A percentile compares a stretch with the other conserved stretches of the same genome.
These are phyloP conservation scores for Homolaphlyctis polyrhiza DNA, from an alignment of 371 early-diverging fungal genomes.

Conservation along the genomic window DNA sequence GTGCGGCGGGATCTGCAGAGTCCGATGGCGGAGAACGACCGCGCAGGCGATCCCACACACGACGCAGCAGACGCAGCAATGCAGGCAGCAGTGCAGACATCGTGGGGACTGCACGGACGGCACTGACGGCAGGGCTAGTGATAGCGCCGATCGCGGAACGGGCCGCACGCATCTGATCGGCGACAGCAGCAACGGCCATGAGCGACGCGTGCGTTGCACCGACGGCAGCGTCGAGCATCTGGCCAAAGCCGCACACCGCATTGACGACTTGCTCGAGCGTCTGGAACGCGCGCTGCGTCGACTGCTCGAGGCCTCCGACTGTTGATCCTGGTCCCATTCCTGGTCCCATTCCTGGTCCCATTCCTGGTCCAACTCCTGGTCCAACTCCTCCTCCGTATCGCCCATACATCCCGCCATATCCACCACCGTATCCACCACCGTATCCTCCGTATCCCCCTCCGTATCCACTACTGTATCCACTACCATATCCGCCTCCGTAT, in stretches of 20 bases:
- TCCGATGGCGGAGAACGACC: slow-evolving; percentile 36
- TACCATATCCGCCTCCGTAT: slow-evolving; percentile 26
- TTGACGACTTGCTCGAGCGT: slow-evolving; percentile 85
- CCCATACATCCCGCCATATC: slow-evolving; percentile 8
- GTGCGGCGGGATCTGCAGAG: slow-evolving; percentile 8
- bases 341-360: slow-evolving; percentile 22
- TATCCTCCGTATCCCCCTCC: slow-evolving; percentile 18
- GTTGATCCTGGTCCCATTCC: slow-evolving; percentile 46
- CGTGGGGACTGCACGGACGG: slow-evolving; percentile 16
- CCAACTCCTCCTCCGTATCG: slow-evolving; percentile 7
- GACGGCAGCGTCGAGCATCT: slow-evolving; percentile 94
- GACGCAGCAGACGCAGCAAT: slow-evolving; percentile 49
- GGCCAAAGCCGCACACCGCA: slow-evolving; percentile 93
- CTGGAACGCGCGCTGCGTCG: slow-evolving; percentile 84
- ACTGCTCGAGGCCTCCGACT: slow-evolving; percentile 75
- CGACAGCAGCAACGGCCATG: slow-evolving; percentile 96
- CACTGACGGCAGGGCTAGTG: slow-evolving; percentile 60
- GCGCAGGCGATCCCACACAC: slow-evolving; percentile 3
- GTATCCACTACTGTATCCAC: slow-evolving; percentile 18
- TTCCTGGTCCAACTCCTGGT: slow-evolving; percentile 17
- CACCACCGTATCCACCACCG: slow-evolving; percentile 18
- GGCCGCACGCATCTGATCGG: slow-evolving; percentile 90
- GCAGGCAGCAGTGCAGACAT: slow-evolving; percentile 38
- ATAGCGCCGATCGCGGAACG: slow-evolving; percentile 75
- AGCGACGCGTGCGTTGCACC: slow-evolving; percentile 95